A percentile compares a stretch with the other conserved stretches of the same genome.
These are phyloP conservation scores for Ogataea neopini DNA, from an alignment of 805 yeast species.

Conservation along the genomic window DNA sequence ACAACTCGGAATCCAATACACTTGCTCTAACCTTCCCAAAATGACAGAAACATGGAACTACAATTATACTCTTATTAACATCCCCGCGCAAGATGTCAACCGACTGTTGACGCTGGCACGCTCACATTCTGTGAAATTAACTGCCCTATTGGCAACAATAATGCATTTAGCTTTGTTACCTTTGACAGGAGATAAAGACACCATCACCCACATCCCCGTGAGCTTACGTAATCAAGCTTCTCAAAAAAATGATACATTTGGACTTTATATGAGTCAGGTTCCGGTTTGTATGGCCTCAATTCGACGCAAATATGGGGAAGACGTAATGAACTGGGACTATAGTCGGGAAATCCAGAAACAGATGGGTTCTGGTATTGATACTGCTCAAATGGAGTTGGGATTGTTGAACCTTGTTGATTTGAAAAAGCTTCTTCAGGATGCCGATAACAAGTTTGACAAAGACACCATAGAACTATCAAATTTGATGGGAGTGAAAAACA, in stretches of 20 bases:
- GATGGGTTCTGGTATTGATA: slow-evolving; percentile 1
- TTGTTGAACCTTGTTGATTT: slow-evolving; percentile 9
- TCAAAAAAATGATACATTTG: not conserved
- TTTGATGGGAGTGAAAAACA: slow-evolving; percentile 16
- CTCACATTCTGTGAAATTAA: slow-evolving; percentile 20
- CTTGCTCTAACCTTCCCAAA: slow-evolving; percentile 6
- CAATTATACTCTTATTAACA: slow-evolving; percentile 5
- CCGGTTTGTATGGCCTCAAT: not conserved
- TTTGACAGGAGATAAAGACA: slow-evolving; percentile 15
- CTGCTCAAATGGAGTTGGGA: slow-evolving; percentile 11
- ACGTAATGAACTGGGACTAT: slow-evolving; percentile 9
- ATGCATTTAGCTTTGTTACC: slow-evolving; percentile 15
- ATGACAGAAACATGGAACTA: slow-evolving; percentile 8
- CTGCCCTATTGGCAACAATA: slow-evolving; percentile 18
- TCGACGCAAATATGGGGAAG: not conserved
- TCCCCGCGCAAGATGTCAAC: slow-evolving; percentile 9
- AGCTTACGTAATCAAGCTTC: slow-evolving; percentile 16
- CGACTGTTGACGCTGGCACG: slow-evolving; percentile 13
- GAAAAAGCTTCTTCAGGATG: slow-evolving; percentile 3
- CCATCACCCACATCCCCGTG: slow-evolving; percentile 20
- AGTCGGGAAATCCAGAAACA: slow-evolving; percentile 16
- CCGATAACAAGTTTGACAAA: slow-evolving; percentile 3
- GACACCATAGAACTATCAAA: slow-evolving; percentile 25
- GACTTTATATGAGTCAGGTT: not conserved
- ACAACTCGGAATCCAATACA: not conserved